Evolutionary conservation across 257 asterid species (phyloP), one percentile per base, ranked within the genome.

Genomic region (Nicotiana paniculata): DNA sequence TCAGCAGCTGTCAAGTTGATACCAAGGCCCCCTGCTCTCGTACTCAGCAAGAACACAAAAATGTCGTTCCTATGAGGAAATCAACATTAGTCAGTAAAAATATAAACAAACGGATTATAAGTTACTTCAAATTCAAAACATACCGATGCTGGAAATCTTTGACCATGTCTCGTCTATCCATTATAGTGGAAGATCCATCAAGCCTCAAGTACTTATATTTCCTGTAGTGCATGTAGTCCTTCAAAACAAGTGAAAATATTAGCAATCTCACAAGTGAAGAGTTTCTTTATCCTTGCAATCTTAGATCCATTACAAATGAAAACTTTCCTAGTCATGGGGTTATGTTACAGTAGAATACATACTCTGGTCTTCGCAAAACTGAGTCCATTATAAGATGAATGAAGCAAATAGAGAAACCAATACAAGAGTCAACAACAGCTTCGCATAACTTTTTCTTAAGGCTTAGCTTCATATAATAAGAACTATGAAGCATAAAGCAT

Each of bases 21-120:
- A 74, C 99, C 99, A 87, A 96, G 91, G 61, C 99, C 99, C 84
- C 98, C 99, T 87, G 98, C 98, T 86, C 99, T 90, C 81, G 99
- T 96, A 90, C 98, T 94, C 91, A 96, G 91, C 90, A 96, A 85
- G 91, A 96, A 96, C 83, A 96, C 98, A 87, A 96, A 96, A 82
- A 94, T 94, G 80, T 96, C 98, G 77, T 62, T 94, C 95, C 98
- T 96, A 74, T 59, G 55, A 66, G 68, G 59, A 64, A 88, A 75
- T 33, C 54, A 82, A 74, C 75, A 83, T 63, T 17, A 24, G 15
- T 80, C 46, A 67, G 67, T 81, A 32, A 15, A 43, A 58, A 72
- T 59, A 76, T 18, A 59, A 8, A 18, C 53, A 46, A 51, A 13
- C 1, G 9, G 79, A 81, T 72, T 77, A 65, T 10, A 80, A 65